Base-by-base conservation (phyloP, 2,329 filamentous ascomycete species). In the Fusarium sacchari region DNA sequence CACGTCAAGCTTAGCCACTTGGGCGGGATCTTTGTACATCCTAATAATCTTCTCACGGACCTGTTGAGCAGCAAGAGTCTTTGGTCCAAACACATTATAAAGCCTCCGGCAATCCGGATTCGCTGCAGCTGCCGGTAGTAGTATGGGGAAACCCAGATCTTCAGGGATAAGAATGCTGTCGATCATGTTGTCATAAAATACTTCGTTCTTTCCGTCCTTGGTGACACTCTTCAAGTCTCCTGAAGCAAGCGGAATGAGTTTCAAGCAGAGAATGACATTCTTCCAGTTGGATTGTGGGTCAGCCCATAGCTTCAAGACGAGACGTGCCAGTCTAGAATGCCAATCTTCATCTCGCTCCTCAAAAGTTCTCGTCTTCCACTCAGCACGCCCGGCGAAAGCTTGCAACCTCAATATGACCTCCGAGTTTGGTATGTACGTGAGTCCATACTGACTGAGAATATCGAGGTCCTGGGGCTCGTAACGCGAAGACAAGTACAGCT, bases 11-110 rank as follows among this genome's bases (percentile, higher is more conserved):
- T 37, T 59, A 1, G 42, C 20, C 18, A 17, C 32, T 34, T 37
- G 3, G 3, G 15, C 10, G 4, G 40, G n/a, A 24, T 49, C 24
- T n/a, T 26, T 26, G 17, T 59, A 59, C 15, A 15, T 30, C 2
- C 7, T n/a, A 3, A 37, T 24, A 1, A 59, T 59, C 32, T 37
- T 59, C 7, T 49, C 56, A 6, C 56, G 56, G 2, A 59, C 32
- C 11, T 22, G 24, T 7, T 28, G 42, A 24, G 10, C 15, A 18
- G 24, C 12, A n/a, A 59, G 24, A 3, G 5, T 17, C 5, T 49
- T 34, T 9, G 24, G 32, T 0, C 8, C 24, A 3, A 59, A 36
- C 0, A 14, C 0, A 1, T 49, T 8, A 26, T 59, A 59, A 37
- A 59, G 56, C 11, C 30, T 59, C 1, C 32, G 40, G 14, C 40